Conservation (phyloP, 208 protist species). For the Leishmania tropica region DNA sequence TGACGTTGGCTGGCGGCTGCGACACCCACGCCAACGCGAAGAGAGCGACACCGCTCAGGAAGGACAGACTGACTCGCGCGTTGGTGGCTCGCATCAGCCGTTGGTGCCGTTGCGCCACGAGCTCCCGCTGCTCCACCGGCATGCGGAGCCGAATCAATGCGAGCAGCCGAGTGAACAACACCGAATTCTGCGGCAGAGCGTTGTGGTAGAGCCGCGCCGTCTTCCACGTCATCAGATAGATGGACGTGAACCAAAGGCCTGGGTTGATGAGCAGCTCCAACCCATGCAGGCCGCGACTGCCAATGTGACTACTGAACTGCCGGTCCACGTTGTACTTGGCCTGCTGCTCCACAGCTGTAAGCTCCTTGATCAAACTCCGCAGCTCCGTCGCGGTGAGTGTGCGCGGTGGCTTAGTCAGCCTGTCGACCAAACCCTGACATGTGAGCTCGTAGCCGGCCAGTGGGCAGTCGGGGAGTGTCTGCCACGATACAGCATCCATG, state of each 20-base stretch:
- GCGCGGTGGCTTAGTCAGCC: constrained; percentile 33
- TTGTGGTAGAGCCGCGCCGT: constrained; percentile 57
- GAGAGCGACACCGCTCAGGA: constrained; percentile 51
- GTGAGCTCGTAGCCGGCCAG: constrained; percentile 65
- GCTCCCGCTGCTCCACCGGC: constrained; percentile 47
- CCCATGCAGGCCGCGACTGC: constrained; percentile 46
- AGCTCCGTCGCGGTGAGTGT: constrained; percentile 48
- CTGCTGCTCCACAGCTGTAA: constrained; percentile 65
- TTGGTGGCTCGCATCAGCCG: constrained; percentile 77
- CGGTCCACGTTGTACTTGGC: constrained; percentile 68
- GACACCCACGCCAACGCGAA: constrained; percentile 50
- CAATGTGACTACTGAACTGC: constrained; percentile 53
- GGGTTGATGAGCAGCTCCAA: constrained; percentile 71
- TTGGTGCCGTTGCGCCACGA: constrained; percentile 63
- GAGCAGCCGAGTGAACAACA: constrained; percentile 54
- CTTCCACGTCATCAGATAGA: constrained; percentile 82
- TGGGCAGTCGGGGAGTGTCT: constrained; percentile 51
- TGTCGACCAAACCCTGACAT: constrained; percentile 52
- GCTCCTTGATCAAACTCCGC: constrained; percentile 47
- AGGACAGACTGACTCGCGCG: constrained; percentile 56
- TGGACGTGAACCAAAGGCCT: constrained; percentile 50
- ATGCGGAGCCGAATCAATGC: constrained; percentile 44
- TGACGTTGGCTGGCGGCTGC: constrained; percentile 43
- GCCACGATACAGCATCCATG: constrained; percentile 6
- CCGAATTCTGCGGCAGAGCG: constrained; percentile 62